phyloP scores from a whole-genome alignment of 1,284 basidiomycete genomes.

The Fistulinella staudtii region DNA sequence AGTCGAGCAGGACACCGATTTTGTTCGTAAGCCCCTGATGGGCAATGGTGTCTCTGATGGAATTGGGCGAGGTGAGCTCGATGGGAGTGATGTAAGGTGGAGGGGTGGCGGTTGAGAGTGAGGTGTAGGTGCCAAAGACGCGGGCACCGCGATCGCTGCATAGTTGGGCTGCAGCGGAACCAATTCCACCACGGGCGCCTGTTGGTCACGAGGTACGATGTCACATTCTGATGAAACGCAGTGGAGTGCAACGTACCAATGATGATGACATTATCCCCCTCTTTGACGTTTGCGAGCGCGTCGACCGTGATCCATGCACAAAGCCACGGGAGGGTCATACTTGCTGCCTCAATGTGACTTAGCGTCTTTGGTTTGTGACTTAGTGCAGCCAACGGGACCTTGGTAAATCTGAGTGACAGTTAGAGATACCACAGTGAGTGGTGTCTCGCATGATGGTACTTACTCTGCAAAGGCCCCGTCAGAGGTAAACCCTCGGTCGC shows the following conservation, averaged over 20 bases:
- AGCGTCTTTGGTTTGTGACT: conserved; percentile 30
- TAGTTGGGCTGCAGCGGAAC: conserved; percentile 34
- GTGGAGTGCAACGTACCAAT: conserved; percentile 18
- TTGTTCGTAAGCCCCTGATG: conserved; percentile 28
- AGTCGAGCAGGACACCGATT: conserved; percentile 34
- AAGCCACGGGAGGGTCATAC: conserved; percentile 35
- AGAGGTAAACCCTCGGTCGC: conserved; percentile 31
- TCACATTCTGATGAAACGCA: too few relatives aligned
- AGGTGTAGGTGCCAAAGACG: conserved; percentile 35
- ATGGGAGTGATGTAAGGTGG: conserved; percentile 31
- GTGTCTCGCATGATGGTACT: too few relatives aligned
- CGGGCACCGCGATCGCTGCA: conserved; percentile 31
- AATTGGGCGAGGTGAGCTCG: conserved; percentile 28
- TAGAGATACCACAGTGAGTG: too few relatives aligned
- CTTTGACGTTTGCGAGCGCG: conserved; percentile 32
- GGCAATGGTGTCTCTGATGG: conserved; percentile 30
- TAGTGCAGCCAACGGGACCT: conserved; percentile 27
- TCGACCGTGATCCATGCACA: conserved; percentile 37
- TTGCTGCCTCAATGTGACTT: conserved; percentile 29
- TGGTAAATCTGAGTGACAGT: conserved; percentile 23
- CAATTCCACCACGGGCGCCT: conserved; percentile 35
- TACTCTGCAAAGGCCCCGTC: conserved; percentile 35
- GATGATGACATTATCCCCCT: conserved; percentile 33
- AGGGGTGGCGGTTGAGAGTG: conserved; percentile 20
- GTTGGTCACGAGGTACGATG: neutral